phyloP scores from a whole-genome alignment of 257 asterid species.

The Salvia miltiorrhiza region DNA sequence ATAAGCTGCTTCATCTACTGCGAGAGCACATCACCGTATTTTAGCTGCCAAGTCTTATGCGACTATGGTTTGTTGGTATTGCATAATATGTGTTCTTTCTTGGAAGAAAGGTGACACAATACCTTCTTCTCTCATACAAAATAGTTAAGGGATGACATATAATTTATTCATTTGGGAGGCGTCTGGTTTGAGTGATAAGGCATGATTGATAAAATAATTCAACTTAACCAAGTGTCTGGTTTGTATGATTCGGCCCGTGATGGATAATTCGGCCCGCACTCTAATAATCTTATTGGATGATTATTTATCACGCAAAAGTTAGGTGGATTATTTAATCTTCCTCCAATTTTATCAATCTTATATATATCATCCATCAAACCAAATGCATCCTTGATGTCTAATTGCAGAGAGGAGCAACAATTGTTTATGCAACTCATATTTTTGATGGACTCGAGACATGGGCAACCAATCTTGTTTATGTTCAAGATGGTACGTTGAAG shows the following conservation, averaged over 20 bases:
- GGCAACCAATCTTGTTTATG: slow-evolving; percentile 87
- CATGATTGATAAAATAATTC: no score
- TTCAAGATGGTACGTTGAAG: slow-evolving; percentile 79
- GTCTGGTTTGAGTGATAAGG: no score
- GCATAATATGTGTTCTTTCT: not conserved
- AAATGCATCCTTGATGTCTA: no score
- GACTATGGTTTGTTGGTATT: not conserved
- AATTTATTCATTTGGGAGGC: not conserved
- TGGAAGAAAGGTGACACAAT: not conserved
- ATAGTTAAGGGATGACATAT: not conserved
- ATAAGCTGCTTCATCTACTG: not conserved
- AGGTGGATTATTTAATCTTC: no score
- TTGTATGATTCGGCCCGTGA: no score
- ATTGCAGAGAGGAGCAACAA: slow-evolving; percentile 86
- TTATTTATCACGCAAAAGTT: no score
- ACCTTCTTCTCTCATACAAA: not conserved
- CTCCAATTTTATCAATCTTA: no score
- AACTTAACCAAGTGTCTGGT: no score
- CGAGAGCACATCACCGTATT: not conserved
- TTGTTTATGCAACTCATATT: slow-evolving; percentile 92
- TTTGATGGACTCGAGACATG: slow-evolving; percentile 95
- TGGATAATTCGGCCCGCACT: no score
- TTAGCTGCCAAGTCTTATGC: not conserved
- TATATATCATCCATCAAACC: no score
- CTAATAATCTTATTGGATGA: no score